These are phyloP conservation scores for Fusarium pininemorale DNA, from an alignment of 2,329 filamentous ascomycete genomes.

Conservation along the genomic window DNA sequence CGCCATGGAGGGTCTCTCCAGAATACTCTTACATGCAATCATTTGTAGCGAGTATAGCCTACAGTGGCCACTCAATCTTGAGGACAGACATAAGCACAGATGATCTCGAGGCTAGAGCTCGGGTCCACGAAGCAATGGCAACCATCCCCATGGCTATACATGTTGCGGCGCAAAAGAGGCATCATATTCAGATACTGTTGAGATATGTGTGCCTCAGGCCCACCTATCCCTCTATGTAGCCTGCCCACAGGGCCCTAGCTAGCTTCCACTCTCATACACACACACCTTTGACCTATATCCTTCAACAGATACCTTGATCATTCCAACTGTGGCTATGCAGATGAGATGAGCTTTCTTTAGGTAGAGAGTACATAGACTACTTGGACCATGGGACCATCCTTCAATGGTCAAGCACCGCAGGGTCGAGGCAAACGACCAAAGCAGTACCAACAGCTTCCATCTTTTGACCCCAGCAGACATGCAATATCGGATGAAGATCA, in stretches of 20 bases:
- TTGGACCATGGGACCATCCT: not conserved
- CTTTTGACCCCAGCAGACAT: not conserved
- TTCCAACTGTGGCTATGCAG: not conserved
- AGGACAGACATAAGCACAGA: not conserved
- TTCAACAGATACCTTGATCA: no score
- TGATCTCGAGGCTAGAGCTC: not conserved
- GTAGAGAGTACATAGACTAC: not conserved
- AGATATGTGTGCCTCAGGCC: no score
- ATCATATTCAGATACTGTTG: no score
- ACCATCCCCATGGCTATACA: not conserved
- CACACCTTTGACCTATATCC: no score
- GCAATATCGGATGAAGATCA: not conserved
- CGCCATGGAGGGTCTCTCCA: not conserved
- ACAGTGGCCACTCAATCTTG: not conserved
- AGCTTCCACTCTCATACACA: no score
- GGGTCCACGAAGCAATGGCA: not conserved
- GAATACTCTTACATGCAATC: not conserved
- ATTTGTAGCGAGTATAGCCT: not conserved
- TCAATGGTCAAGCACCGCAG: not conserved
- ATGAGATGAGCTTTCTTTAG: not conserved
- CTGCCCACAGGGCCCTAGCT: no score
- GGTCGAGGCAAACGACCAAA: not conserved
- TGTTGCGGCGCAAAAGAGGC: not conserved
- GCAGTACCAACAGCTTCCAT: not conserved
- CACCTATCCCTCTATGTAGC: no score